A percentile compares a stretch with the other conserved stretches of the same genome.
Evolutionary conservation across 2,329 filamentous ascomycete species (phyloP).

Genomic region (Colletotrichum spinosum): DNA sequence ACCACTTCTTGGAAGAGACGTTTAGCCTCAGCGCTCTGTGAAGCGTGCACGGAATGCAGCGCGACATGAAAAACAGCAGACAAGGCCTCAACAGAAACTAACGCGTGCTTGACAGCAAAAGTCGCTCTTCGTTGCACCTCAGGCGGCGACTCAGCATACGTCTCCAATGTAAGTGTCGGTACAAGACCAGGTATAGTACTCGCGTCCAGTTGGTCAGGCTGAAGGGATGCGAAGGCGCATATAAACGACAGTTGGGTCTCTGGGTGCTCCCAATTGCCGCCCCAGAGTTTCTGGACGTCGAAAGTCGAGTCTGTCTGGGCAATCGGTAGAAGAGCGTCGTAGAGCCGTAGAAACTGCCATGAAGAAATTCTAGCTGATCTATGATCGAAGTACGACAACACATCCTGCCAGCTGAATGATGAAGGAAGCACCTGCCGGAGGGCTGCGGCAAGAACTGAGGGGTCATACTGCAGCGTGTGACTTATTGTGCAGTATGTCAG

Average conservation of each 20-base stretch:
- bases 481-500: conserved; percentile 75
- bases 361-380: conserved; percentile 80
- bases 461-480: conserved; percentile 64
- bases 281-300: conserved; percentile 91
- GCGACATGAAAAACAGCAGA: conserved; percentile 75
- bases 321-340: conserved; percentile 80
- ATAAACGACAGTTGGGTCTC: conserved; percentile 96
- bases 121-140: conserved; percentile 65
- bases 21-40: conserved; percentile 72
- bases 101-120: conserved; percentile 81
- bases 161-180: conserved; percentile 76
- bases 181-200: conserved; percentile 86
- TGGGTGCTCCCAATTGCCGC: conserved; percentile 86
- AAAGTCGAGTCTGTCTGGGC: conserved; percentile 73
- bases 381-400: conserved; percentile 85
- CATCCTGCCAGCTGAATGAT: conserved; percentile 76
- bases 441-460: conserved; percentile 69
- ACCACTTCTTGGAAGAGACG: conserved; percentile 75
- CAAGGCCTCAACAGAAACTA: conserved; percentile 89
- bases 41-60: conserved; percentile 70
- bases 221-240: conserved; percentile 83
- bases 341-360: conserved; percentile 83
- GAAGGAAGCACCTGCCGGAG: conserved; percentile 71
- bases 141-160: conserved; percentile 62
- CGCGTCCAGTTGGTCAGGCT: conserved; percentile 81